phyloP scores from a whole-genome alignment of 139 green algal genomes.

The Klebsormidium nitens region DNA sequence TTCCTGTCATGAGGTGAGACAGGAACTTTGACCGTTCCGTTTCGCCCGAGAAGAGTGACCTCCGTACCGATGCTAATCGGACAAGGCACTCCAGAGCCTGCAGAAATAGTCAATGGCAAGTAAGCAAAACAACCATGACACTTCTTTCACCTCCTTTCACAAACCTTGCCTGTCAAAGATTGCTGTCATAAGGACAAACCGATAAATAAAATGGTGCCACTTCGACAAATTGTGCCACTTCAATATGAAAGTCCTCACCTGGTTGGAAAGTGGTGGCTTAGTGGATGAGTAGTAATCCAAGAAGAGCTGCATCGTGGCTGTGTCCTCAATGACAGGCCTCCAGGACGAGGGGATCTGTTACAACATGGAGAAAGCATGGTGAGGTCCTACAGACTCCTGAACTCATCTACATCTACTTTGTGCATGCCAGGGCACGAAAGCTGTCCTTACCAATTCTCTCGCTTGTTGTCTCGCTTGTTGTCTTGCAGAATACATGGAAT shows the following conservation, averaged over 20 bases:
- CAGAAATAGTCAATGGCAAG: background rate
- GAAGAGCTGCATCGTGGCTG: constrained; percentile 79
- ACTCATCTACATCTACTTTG: too few relatives aligned
- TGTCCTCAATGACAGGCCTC: constrained; percentile 76
- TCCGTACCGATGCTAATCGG: constrained; percentile 80
- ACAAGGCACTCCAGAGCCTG: constrained; percentile 56
- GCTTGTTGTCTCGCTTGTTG: too few relatives aligned
- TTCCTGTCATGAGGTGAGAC: constrained; percentile 64
- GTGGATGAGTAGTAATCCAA: constrained; percentile 79
- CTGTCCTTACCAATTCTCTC: too few relatives aligned
- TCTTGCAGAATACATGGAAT: too few relatives aligned
- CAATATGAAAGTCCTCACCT: constrained; percentile 22
- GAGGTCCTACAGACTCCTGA: too few relatives aligned
- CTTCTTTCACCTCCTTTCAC: background rate
- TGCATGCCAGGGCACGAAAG: too few relatives aligned
- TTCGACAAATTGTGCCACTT: background rate
- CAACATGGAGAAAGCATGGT: constrained; percentile 5
- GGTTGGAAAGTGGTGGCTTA: constrained; percentile 69
- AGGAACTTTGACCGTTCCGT: constrained; percentile 79
- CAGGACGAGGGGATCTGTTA: constrained; percentile 76
- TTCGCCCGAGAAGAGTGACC: constrained; percentile 86
- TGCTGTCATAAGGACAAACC: background rate
- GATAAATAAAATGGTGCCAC: background rate
- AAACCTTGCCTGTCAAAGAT: background rate
- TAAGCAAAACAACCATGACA: background rate